Evolutionary conservation across 257 asterid genomes (phyloP).

Genomic region (Osmanthus fragrans): DNA sequence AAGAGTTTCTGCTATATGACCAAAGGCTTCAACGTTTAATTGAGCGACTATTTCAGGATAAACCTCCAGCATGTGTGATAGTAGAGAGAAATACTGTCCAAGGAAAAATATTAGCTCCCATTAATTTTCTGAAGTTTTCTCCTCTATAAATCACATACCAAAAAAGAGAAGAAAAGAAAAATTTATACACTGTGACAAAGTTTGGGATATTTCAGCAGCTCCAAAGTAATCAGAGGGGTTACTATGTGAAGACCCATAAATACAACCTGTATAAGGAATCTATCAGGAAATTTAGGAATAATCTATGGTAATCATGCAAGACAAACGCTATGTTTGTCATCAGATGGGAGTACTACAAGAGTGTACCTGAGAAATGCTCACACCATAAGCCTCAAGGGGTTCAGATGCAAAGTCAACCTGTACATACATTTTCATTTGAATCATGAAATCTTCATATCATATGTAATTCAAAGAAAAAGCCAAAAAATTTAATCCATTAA

Average conservation of each 20-base stretch:
- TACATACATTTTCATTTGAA: conserved; percentile 26
- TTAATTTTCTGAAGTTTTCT: not conserved
- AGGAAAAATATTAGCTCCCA: conserved; percentile 33
- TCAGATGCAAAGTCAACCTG: conserved; percentile 92
- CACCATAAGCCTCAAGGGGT: conserved; percentile 75
- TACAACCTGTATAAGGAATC: conserved; percentile 68
- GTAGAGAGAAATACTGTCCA: conserved; percentile 80
- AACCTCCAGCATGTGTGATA: conserved; percentile 93
- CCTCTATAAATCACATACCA: not conserved
- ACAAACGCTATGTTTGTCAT: conserved; percentile 9
- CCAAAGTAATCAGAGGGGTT: conserved; percentile 77
- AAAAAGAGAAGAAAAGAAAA: conserved; percentile 20
- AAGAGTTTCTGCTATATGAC: conserved; percentile 73
- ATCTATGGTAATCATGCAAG: not conserved
- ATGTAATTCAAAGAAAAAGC: conserved; percentile 19
- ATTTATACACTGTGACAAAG: conserved; percentile 77
- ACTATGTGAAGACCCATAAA: conserved; percentile 87
- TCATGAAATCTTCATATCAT: conserved; percentile 20
- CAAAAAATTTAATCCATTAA: conserved; percentile 7
- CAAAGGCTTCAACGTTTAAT: conserved; percentile 64
- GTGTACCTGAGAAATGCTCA: conserved; percentile 80
- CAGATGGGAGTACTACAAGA: conserved; percentile 1
- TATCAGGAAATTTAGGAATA: conserved; percentile 8
- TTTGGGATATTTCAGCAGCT: conserved; percentile 88
- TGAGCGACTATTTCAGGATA: conserved; percentile 85